Evolutionary conservation across 768 basidiomycete genomes (phyloP), one percentile per base, ranked within the genome.

Genomic region (Leccinum truebloodii): DNA sequence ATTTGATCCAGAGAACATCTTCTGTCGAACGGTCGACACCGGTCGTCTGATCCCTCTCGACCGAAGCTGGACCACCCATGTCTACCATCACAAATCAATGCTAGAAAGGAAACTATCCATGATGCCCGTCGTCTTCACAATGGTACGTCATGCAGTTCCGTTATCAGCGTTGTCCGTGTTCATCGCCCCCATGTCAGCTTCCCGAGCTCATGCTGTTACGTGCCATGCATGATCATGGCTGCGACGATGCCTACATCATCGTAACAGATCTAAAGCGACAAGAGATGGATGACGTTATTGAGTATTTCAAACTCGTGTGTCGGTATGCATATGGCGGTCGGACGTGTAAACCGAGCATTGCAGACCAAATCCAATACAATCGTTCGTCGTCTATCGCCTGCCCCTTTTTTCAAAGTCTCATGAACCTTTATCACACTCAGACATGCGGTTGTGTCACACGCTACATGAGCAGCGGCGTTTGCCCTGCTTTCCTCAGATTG

Each of bases 401-500:
- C 13, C 35, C 35, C 13, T 13, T 34, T 54, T 57, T 50, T 34
- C 55, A 34, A 20, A 58, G 10, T 39, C 59, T 70, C 37, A 63
- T 55, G 48, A 30, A 41, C 18, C 26, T 58, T 55, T 22, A 8
- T 34, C 51, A 34, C 56, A 18, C 59, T 26, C 58, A 81, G 81
- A 91, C 71, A 88, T 89, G 81, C 86, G 86, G 26, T 74, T 91
- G 51, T 83, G 79, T 59, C 87, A 89, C 67, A 82, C 84, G 10
- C 78, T 91, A 55, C 81, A 85, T 59, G 83, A 83, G 49, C 86
- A 89, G 67, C 83, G 83, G 35, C 83, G 89, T n/a, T 86, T 83
- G 6, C 89, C 89, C 0, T 91, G 89, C 72, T 90, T 91, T 72
- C 89, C 89, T 6, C 89, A 91, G 73, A 88, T 91, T 74, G 89